phyloP scores from a whole-genome alignment of 441 rosid species.

The Hura crepitans region DNA sequence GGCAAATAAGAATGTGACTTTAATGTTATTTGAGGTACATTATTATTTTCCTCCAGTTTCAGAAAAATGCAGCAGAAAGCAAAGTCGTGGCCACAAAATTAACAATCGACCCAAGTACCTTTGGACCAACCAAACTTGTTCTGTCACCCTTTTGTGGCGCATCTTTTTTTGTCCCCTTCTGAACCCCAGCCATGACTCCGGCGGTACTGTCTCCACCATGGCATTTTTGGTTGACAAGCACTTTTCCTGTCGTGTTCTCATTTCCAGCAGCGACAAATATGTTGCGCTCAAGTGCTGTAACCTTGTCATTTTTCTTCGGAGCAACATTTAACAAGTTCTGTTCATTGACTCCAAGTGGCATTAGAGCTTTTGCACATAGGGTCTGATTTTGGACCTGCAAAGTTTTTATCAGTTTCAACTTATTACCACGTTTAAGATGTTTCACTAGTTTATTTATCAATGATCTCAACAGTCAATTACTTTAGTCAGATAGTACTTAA shows the following conservation, averaged over 20 bases:
- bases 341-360: constrained; percentile 28
- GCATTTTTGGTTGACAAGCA: constrained; percentile 21
- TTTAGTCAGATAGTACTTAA: neutral
- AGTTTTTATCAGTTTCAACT: constrained; percentile 12
- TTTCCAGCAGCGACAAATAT: constrained; percentile 31
- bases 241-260: constrained; percentile 34
- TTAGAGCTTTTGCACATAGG: constrained; percentile 23
- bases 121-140: constrained; percentile 25
- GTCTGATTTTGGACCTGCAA: constrained; percentile 34
- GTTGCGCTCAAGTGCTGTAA: constrained; percentile 16
- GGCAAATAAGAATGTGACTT: neutral
- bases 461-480: neutral
- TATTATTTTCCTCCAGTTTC: constrained; percentile 2
- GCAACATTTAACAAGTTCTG: constrained; percentile 19
- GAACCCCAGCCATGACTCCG: constrained; percentile 25
- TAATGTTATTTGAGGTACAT: neutral
- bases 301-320: constrained; percentile 26
- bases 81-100: neutral
- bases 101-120: constrained; percentile 33
- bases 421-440: neutral
- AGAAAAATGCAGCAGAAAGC: neutral
- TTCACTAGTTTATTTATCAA: neutral
- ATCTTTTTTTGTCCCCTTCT: constrained; percentile 24
- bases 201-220: constrained; percentile 21
- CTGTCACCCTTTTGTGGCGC: constrained; percentile 22